Evolutionary conservation across 352 stramenopile species (phyloP), one percentile per base, ranked within the genome.

Genomic region (Thalassiosira mediterranea): DNA sequence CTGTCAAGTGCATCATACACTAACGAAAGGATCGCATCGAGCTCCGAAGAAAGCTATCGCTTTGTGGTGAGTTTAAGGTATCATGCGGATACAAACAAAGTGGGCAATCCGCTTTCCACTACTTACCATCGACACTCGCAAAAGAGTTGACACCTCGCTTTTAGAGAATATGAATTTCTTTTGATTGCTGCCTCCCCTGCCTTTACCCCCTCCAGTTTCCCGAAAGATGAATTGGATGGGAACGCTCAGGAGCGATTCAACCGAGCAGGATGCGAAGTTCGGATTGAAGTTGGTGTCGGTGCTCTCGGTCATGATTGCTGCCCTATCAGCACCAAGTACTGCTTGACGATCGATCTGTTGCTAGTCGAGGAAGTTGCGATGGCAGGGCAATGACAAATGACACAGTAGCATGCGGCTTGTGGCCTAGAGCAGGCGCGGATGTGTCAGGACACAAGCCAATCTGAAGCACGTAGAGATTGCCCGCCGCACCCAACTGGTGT

Each of bases 41-140:
- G 26, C 48, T 81, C 72, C 4, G 65, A 69, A 4, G 72, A 66
- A 21, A 81, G 59, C 64, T 73, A 10, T 38, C n/a, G 48, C 42
- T 59, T 29, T 4, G 19, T 15, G 21, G 8, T 8, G 19, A n/a
- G 21, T 15, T 32, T 23, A 44, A 61, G n/a, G n/a, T 10, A 11
- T 13, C 4, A 61, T 48, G 26, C 19, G 26, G 19, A 23, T 15
- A 61, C 11, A 11, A 37, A 37, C 49, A 29, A 58, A 31, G 29
- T 58, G 29, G 8, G 11, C 7, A 26, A 34, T 34, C 49, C 38
- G 3, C 5, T 32, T 31, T 25, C 52, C 5, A 13, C n/a, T 40
- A 40, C 52, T 65, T 48, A 58, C 64, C 72, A 81, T 81, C 4
- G 65, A 70, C 7, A 81, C 72, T 23, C 68, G 58, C 56, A 81